phyloP scores from a whole-genome alignment of 2,329 filamentous ascomycete genomes.

The Epicoccum nigrum region DNA sequence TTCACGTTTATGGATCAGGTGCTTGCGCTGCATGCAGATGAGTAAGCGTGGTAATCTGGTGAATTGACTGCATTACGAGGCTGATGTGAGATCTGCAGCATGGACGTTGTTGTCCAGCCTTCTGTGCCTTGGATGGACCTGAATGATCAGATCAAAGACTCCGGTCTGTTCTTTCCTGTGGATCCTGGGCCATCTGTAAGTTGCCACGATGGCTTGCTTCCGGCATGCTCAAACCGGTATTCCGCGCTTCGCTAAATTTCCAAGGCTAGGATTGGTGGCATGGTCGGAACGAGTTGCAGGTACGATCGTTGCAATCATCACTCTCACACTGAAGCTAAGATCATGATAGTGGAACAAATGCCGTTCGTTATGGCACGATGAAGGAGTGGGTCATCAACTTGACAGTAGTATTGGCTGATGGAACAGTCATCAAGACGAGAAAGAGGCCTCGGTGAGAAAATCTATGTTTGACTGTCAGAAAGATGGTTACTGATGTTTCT shows the following conservation, averaged over 20 bases:
- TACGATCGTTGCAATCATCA: slow-evolving; percentile 12
- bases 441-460: slow-evolving; percentile 65
- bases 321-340: slow-evolving; percentile 18
- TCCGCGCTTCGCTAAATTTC: slow-evolving; percentile 27
- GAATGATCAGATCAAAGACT: slow-evolving; percentile 74
- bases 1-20: slow-evolving; percentile 88
- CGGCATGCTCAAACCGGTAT: slow-evolving; percentile 23
- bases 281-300: slow-evolving; percentile 76
- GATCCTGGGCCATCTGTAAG: slow-evolving; percentile 72
- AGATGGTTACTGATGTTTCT: slow-evolving; percentile 1
- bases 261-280: slow-evolving; percentile 76
- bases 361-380: slow-evolving; percentile 83
- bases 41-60: slow-evolving; percentile 51
- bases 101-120: slow-evolving; percentile 92
- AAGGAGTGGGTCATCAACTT: slow-evolving; percentile 86
- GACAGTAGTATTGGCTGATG: slow-evolving; percentile 80
- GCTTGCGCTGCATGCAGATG: slow-evolving; percentile 77
- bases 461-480: too few species aligned
- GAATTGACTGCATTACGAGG: neutral
- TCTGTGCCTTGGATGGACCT: slow-evolving; percentile 91
- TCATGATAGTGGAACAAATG: slow-evolving; percentile 72
- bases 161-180: slow-evolving; percentile 86
- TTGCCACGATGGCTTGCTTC: slow-evolving; percentile 12
- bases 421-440: slow-evolving; percentile 78
- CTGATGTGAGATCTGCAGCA: slow-evolving; percentile 51